Evolutionary conservation across 2,329 filamentous ascomycete species (phyloP).

Genomic region (Cryphonectria nitschkei): DNA sequence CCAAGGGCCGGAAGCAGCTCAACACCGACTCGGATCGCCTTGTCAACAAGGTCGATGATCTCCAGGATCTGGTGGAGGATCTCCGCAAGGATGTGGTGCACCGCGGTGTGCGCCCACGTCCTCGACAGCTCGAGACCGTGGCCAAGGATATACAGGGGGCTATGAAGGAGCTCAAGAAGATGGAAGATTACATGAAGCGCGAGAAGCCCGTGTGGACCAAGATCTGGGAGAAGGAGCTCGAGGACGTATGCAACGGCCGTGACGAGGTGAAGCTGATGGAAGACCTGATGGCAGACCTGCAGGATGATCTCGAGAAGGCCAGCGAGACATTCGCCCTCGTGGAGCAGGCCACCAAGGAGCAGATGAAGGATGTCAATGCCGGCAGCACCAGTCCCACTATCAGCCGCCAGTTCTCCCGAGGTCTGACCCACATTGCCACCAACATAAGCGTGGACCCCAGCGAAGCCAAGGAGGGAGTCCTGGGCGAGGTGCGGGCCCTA

Average conservation of each 20-base stretch:
- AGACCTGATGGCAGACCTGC: slow-evolving; percentile 87
- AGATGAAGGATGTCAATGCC: slow-evolving; percentile 74
- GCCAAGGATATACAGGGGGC: slow-evolving; percentile 84
- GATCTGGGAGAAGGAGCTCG: slow-evolving; percentile 98
- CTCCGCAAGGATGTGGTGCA: slow-evolving; percentile 95
- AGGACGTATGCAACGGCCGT: slow-evolving; percentile 92
- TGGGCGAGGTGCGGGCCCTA: slow-evolving; percentile 90
- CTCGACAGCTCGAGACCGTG: slow-evolving; percentile 85
- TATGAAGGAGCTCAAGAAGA: slow-evolving; percentile 85
- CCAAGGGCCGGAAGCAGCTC: slow-evolving; percentile 83
- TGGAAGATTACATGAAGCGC: slow-evolving; percentile 87
- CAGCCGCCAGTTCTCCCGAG: slow-evolving; percentile 56
- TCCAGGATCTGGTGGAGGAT: slow-evolving; percentile 97
- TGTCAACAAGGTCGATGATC: slow-evolving; percentile 89
- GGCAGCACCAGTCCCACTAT: slow-evolving; percentile 52
- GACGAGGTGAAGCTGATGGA: slow-evolving; percentile 96
- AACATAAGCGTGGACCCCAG: slow-evolving; percentile 63
- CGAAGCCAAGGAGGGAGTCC: slow-evolving; percentile 85
- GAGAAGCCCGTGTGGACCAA: slow-evolving; percentile 99
- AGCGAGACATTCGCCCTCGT: slow-evolving; percentile 92
- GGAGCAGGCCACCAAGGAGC: slow-evolving; percentile 97
- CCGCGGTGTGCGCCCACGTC: slow-evolving; percentile 87
- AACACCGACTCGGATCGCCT: slow-evolving; percentile 87
- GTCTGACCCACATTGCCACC: slow-evolving; percentile 57
- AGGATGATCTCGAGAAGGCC: slow-evolving; percentile 94